Evolutionary conservation across 2,329 filamentous ascomycete species (phyloP), one percentile per base, ranked within the genome.

Genomic region (Trichoderma lentiforme): DNA sequence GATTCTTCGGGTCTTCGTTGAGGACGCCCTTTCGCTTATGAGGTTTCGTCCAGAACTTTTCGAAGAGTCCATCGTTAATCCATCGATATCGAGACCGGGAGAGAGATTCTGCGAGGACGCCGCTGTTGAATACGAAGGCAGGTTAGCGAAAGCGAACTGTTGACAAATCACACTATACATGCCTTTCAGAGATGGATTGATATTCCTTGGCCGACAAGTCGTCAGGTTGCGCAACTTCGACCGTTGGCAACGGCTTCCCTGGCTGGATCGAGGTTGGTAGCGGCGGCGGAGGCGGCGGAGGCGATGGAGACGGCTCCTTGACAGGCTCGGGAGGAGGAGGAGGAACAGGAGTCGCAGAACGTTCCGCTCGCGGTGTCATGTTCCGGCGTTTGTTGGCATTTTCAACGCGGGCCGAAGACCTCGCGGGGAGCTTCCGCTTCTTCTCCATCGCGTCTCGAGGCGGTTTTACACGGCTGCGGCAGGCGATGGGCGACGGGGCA

Each of bases 21-120:
- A 89, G 80, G 3, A 88, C 87, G 57, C 90, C 89, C 79, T 91
- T 93, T 74, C 88, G 88, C 81, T 91, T 92, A 71, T 82, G 80
- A 3, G 92, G 91, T 78, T 94, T 94, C 9, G 90, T 88, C 92
- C 92, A 94, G 80, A 92, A 94, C 77, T 90, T 92, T 76, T 93
- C 90, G 76, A 94, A 93, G 62, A 94, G 86, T 34, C 91, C 91
- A 75, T 92, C 89, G 77, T 84, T 87, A 28, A 92, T 87, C 92
- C 92, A 94, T 86, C 87, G 89, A 71, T 90, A 86, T 72, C 92
- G 90, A 77, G 93, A 96, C 77, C 92, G 87, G 64, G 88, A 83
- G 30, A 96, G 85, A 2, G 93, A 93, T 75, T 94, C 91, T 76
- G 88, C 86, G 72, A 95, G 84, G 24, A 95, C 92, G 75, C 91